Percentiles rank a stretch among this genome's conserved stretches.
These are phyloP conservation scores for Combretum micranthum DNA, from an alignment of 345 rosid species.

Conservation along the genomic window DNA sequence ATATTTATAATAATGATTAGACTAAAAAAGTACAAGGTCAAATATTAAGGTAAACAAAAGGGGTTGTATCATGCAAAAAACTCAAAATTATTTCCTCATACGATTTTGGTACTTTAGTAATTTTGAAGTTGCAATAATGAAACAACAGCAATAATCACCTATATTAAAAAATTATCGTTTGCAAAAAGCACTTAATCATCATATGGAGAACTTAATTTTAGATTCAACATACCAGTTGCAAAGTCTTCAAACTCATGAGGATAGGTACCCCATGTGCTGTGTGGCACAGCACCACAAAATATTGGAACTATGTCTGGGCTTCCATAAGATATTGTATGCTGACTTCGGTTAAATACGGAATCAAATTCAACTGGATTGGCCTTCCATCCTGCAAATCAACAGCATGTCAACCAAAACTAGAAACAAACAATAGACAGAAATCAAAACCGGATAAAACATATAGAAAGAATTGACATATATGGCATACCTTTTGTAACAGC, in stretches of 20 bases:
- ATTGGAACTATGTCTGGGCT: conserved; percentile 96
- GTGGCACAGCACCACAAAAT: conserved; percentile 77
- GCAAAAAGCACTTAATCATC: neutral
- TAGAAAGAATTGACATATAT: conserved; percentile 1
- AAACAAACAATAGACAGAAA: conserved; percentile 1
- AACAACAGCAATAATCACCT: neutral
- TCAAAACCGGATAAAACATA: neutral
- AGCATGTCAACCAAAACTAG: no score
- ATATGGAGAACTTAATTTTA: conserved; percentile 7
- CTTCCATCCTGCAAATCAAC: conserved; percentile 70
- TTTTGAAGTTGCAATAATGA: no score
- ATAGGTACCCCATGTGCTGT: conserved; percentile 80
- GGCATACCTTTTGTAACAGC: conserved; percentile 80
- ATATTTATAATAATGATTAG: no score
- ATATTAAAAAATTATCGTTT: neutral
- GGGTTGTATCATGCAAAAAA: no score
- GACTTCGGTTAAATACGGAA: conserved; percentile 81
- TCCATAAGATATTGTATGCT: conserved; percentile 77
- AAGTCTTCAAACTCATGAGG: conserved; percentile 95
- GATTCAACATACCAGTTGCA: conserved; percentile 63
- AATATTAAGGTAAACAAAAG: no score
- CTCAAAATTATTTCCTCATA: no score
- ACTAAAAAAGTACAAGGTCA: no score
- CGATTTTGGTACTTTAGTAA: no score
- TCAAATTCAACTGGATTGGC: conserved; percentile 98